phyloP scores from a whole-genome alignment of 1,284 basidiomycete species.

The Ganoderma lucidum region DNA sequence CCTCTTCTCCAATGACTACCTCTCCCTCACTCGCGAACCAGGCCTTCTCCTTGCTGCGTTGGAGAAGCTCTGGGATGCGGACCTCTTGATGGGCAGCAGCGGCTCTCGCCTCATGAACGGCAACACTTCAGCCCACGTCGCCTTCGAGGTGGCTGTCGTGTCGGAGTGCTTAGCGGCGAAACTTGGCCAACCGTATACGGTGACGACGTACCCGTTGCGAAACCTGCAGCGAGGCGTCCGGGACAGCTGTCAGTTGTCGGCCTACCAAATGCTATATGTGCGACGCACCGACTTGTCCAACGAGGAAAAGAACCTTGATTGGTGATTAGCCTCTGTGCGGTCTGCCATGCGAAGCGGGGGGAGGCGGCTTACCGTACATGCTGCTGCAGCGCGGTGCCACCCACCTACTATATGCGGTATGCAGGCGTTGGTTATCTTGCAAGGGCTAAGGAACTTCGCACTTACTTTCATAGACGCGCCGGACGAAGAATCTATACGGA shows the following conservation, averaged over 20 bases:
- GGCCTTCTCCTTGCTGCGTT: constrained; percentile 64
- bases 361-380: background rate
- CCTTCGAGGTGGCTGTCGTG: constrained; percentile 35
- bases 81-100: constrained; percentile 80
- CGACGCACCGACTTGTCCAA: background rate
- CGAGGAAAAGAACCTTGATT: background rate
- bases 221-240: background rate
- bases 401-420: background rate
- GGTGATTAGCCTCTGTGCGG: background rate
- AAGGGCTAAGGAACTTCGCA: background rate
- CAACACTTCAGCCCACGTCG: constrained; percentile 68
- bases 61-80: constrained; percentile 52
- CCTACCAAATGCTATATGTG: background rate
- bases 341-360: background rate
- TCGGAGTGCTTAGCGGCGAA: background rate
- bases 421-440: background rate
- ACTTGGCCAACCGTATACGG: background rate
- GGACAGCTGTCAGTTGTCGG: background rate
- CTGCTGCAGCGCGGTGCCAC: background rate
- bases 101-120: constrained; percentile 84
- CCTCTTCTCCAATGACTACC: constrained; percentile 92
- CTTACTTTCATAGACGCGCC: background rate
- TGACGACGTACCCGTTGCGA: background rate
- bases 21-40: constrained; percentile 77
- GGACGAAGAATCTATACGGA: background rate